Evolutionary conservation across 2,329 filamentous ascomycete genomes (phyloP).

Genomic region (Fragosphaeria purpurea): DNA sequence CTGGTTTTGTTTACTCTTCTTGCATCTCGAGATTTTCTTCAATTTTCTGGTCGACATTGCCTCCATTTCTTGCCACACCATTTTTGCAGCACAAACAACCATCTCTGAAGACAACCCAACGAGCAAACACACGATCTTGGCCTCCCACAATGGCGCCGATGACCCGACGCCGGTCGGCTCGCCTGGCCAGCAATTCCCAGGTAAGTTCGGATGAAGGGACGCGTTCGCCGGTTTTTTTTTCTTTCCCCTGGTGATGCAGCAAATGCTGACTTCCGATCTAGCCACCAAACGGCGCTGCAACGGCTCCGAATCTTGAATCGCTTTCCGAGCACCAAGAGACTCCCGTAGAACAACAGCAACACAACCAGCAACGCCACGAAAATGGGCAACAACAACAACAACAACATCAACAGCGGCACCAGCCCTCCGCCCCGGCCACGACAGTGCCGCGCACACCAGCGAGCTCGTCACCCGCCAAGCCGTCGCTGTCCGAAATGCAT

Average conservation of each 20-base stretch:
- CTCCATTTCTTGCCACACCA: not conserved
- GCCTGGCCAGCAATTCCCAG: constrained; percentile 30
- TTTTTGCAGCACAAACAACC: too few relatives aligned
- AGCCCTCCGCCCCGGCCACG: constrained; percentile 22
- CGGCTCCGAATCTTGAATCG: constrained; percentile 25
- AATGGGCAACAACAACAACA: too few relatives aligned
- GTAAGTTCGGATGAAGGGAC: constrained; percentile 17
- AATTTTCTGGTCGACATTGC: not conserved
- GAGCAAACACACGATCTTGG: too few relatives aligned
- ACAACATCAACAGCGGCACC: too few relatives aligned
- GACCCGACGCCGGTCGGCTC: constrained; percentile 30
- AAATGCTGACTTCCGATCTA: not conserved
- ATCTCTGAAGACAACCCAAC: too few relatives aligned
- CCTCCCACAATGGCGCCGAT: constrained; percentile 11
- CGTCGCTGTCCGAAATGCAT: constrained; percentile 77
- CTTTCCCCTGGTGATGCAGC: not conserved
- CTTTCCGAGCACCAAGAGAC: constrained; percentile 35
- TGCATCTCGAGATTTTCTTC: not conserved
- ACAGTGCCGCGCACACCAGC: constrained; percentile 44
- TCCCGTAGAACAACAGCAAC: constrained; percentile 6
- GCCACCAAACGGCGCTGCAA: constrained; percentile 3
- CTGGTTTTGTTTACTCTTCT: not conserved
- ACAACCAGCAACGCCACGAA: too few relatives aligned
- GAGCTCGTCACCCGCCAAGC: constrained; percentile 56
- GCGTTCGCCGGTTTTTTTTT: not conserved